These are phyloP conservation scores for Solanum neorickii DNA, from an alignment of 257 asterid genomes.

Conservation along the genomic window DNA sequence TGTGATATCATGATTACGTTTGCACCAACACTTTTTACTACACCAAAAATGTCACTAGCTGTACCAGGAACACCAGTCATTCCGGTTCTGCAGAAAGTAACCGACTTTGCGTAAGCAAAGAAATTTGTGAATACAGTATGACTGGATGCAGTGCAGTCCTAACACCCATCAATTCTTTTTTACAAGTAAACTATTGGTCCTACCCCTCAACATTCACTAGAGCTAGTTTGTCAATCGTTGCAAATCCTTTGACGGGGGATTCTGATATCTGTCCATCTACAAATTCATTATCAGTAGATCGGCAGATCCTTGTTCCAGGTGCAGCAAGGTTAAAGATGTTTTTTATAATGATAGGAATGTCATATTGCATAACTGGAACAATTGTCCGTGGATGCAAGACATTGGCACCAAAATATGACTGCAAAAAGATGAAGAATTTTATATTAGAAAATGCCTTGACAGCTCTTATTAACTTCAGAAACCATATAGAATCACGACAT, in stretches of 20 bases:
- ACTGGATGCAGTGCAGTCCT: not conserved
- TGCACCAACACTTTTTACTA: slow-evolving; percentile 94
- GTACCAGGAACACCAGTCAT: slow-evolving; percentile 99
- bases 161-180: not conserved
- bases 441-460: not conserved
- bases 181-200: slow-evolving; percentile 3
- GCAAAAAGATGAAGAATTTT: slow-evolving; percentile 10
- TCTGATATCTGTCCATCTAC: slow-evolving; percentile 40
- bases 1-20: slow-evolving; percentile 97
- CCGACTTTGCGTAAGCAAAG: not conserved
- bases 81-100: slow-evolving; percentile 66
- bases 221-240: slow-evolving; percentile 94
- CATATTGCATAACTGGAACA: slow-evolving; percentile 93
- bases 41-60: slow-evolving; percentile 77
- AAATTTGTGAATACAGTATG: not conserved
- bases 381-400: slow-evolving; percentile 98
- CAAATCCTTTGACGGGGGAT: slow-evolving; percentile 89
- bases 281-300: slow-evolving; percentile 26
- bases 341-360: slow-evolving; percentile 88
- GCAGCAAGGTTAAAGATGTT: slow-evolving; percentile 91
- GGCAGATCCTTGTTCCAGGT: slow-evolving; percentile 86
- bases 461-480: not conserved
- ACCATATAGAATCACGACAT: slow-evolving; percentile 1
- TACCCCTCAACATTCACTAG: slow-evolving; percentile 99
- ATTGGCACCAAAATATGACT: slow-evolving; percentile 99